phyloP scores from a whole-genome alignment of 2,329 filamentous ascomycete species.

The Neopestalotiopsis sp. region DNA sequence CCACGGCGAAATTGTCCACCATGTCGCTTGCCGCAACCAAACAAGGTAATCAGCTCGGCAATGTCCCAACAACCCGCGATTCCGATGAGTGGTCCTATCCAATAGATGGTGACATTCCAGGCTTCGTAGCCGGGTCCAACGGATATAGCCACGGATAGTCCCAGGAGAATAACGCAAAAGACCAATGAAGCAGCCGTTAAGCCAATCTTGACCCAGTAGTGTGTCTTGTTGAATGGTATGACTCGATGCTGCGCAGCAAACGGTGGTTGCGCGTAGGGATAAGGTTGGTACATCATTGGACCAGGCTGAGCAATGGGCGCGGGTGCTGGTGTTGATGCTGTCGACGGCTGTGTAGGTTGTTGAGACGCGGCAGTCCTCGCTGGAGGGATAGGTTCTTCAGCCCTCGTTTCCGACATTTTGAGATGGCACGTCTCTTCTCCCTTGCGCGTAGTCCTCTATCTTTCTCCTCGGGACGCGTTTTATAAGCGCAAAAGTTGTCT shows the following conservation, averaged over 20 bases:
- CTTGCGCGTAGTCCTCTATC: not conserved
- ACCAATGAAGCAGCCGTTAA: slow-evolving; percentile 16
- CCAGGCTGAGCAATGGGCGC: not conserved
- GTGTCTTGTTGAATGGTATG: slow-evolving; percentile 22
- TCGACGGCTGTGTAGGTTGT: not conserved
- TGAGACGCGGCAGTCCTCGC: not conserved
- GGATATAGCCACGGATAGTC: slow-evolving; percentile 8
- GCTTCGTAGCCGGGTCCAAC: not conserved
- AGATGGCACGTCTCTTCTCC: not conserved
- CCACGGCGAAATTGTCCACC: slow-evolving; percentile 11
- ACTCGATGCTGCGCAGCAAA: slow-evolving; percentile 8
- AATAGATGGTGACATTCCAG: not conserved
- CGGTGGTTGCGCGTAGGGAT: slow-evolving; percentile 7
- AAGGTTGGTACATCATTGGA: not conserved
- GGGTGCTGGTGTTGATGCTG: not conserved
- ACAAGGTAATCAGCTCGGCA: slow-evolving; percentile 20
- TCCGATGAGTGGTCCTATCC: slow-evolving; percentile 16
- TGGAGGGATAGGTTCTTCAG: not conserved
- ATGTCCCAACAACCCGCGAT: slow-evolving; percentile 18
- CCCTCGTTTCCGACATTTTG: slow-evolving; percentile 6
- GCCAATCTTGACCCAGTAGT: slow-evolving; percentile 20
- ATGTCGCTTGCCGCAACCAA: slow-evolving; percentile 17
- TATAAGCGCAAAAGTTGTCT: too few relatives aligned
- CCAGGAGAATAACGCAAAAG: slow-evolving; percentile 17
- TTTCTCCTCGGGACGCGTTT: not conserved